Conservation (phyloP, 2,329 filamentous ascomycete genomes). For the Aspergillus texensis region DNA sequence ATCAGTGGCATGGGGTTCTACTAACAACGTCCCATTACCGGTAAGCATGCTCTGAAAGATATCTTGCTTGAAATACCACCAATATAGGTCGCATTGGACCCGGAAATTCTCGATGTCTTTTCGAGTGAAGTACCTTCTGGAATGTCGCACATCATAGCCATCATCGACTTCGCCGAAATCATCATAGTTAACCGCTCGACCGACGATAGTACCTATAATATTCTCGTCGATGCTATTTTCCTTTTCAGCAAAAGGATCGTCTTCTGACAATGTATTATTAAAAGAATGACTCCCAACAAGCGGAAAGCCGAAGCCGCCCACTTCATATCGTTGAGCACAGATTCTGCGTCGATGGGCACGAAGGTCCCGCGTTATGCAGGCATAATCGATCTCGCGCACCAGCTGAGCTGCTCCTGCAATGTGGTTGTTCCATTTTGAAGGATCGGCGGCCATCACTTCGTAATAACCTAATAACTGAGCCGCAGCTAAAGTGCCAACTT, state of each 20-base stretch:
- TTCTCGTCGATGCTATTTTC: constrained; percentile 56
- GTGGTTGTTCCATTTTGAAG: constrained; percentile 94
- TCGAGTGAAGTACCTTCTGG: constrained; percentile 42
- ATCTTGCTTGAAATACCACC: constrained; percentile 97
- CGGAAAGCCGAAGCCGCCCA: constrained; percentile 24
- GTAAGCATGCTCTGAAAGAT: constrained; percentile 87
- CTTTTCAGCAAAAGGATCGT: constrained; percentile 46
- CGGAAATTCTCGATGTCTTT: constrained; percentile 79
- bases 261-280: constrained; percentile 42
- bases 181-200: constrained; percentile 61
- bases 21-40: constrained; percentile 82
- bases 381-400: constrained; percentile 79
- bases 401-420: constrained; percentile 81
- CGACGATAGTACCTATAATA: constrained; percentile 62
- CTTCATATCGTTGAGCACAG: constrained; percentile 33
- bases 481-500: constrained; percentile 83
- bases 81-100: constrained; percentile 82
- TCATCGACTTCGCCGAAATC: constrained; percentile 55
- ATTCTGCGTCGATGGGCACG: constrained; percentile 63
- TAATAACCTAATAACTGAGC: constrained; percentile 86
- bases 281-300: constrained; percentile 24
- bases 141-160: constrained; percentile 15
- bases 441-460: constrained; percentile 91
- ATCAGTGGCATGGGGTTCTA: constrained; percentile 22
- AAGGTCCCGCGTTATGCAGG: constrained; percentile 70